These are phyloP conservation scores for Aspergillus homomorphus DNA, from an alignment of 495 filamentous ascomycete species.

Conservation along the genomic window DNA sequence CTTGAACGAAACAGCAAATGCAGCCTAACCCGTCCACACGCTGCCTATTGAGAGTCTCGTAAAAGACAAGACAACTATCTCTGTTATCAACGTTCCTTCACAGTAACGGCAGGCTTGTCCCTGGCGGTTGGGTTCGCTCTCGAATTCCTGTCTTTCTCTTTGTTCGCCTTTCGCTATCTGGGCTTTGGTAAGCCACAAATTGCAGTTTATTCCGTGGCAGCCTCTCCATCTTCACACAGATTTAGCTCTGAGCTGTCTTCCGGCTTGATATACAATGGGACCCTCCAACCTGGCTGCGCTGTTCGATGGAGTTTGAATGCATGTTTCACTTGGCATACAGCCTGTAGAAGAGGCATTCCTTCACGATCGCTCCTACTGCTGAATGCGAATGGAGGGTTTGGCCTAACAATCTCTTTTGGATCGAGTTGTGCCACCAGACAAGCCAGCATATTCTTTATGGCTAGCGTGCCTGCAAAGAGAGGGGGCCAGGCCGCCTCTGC, in stretches of 20 bases:
- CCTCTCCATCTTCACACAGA: not conserved
- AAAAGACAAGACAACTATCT: not conserved
- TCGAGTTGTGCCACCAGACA: not conserved
- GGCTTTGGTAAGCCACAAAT: not conserved
- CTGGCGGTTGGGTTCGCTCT: not conserved
- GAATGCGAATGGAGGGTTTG: not conserved
- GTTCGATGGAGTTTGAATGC: not conserved
- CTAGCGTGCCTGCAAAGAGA: not conserved
- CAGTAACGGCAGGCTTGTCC: not conserved
- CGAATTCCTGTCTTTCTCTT: too few species aligned
- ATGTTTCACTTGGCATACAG: not conserved
- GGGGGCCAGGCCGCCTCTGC: constrained; percentile 8
- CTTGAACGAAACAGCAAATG: not conserved
- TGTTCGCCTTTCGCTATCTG: not conserved
- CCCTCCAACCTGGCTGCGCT: not conserved
- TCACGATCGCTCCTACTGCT: not conserved
- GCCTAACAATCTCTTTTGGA: not conserved
- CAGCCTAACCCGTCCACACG: not conserved
- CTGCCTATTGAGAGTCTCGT: not conserved
- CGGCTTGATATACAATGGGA: not conserved
- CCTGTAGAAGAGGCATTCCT: not conserved
- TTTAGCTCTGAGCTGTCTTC: not conserved
- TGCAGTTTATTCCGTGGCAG: not conserved
- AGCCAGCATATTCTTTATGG: not conserved
- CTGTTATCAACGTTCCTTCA: not conserved